Conservation (phyloP, 2,329 filamentous ascomycete species). For the Aspergillus fumigatus region DNA sequence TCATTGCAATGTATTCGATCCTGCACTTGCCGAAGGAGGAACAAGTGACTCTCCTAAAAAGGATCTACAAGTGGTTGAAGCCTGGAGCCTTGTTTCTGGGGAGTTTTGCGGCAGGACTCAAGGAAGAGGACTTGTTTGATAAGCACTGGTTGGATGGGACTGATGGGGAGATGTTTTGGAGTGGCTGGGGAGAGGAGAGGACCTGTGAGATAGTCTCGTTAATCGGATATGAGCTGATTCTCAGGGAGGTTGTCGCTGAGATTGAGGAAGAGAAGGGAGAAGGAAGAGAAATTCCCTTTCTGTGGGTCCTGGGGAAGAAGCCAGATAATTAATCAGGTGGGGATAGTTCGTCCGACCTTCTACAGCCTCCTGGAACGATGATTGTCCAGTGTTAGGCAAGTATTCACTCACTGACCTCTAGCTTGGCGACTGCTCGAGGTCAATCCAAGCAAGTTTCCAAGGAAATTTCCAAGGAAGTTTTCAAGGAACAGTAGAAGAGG, state of each 20-base stretch:
- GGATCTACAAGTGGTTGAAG: conserved; percentile 48
- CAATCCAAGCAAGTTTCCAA: no score
- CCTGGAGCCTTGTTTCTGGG: conserved; percentile 49
- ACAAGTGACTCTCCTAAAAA: conserved; percentile 45
- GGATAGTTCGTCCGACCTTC: no score
- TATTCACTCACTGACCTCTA: no score
- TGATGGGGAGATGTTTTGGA: conserved; percentile 37
- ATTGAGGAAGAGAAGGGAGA: conserved; percentile 11
- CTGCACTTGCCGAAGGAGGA: conserved; percentile 52
- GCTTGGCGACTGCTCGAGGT: no score
- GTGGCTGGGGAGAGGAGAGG: conserved; percentile 34
- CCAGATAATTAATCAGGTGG: not conserved
- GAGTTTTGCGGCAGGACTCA: conserved; percentile 38
- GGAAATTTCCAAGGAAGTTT: no score
- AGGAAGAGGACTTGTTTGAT: conserved; percentile 13
- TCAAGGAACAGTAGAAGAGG: no score
- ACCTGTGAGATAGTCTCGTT: conserved; percentile 24
- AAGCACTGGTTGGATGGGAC: conserved; percentile 31
- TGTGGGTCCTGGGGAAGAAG: conserved; percentile 17
- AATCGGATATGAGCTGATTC: conserved; percentile 16
- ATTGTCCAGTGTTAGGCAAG: not conserved
- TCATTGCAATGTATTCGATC: conserved; percentile 52
- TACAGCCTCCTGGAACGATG: no score
- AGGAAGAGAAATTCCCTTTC: conserved; percentile 10
- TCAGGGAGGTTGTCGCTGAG: conserved; percentile 22